Evolutionary conservation across 2,329 filamentous ascomycete genomes (phyloP).

Genomic region (Colletotrichum tropicale): DNA sequence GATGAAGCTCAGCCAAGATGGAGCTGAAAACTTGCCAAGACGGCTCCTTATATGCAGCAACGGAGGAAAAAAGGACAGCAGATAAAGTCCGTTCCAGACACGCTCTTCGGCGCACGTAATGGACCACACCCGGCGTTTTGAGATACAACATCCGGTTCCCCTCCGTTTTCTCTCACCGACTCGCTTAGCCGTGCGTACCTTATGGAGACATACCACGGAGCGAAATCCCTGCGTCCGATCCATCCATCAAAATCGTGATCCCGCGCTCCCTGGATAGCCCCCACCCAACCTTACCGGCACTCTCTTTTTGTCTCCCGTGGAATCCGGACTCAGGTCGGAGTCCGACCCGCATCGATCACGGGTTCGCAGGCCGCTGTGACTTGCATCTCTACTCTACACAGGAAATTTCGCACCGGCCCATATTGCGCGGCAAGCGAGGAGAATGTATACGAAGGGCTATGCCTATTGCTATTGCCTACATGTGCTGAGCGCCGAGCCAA

Average conservation of each 20-base stretch:
- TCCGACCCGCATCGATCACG: constrained; percentile 6
- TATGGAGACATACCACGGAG: too few species aligned
- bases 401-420: background rate
- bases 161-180: background rate
- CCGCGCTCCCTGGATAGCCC: background rate
- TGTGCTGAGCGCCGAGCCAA: too few species aligned
- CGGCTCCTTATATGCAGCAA: background rate
- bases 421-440: background rate
- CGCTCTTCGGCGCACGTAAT: too few species aligned
- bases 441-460: too few species aligned
- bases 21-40: too few species aligned
- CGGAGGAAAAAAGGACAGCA: background rate
- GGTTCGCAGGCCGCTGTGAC: background rate
- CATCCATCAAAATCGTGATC: constrained; percentile 7
- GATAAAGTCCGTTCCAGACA: background rate
- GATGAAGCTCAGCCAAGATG: too few species aligned
- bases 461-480: too few species aligned
- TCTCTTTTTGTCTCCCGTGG: background rate
- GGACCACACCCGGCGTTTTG: background rate
- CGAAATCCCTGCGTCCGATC: constrained; percentile 9
- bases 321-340: background rate
- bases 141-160: background rate
- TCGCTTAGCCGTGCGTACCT: background rate
- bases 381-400: background rate
- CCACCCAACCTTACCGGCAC: background rate